Evolutionary conservation across 1,139 yeast species (phyloP).

Genomic region (Suhomyces chickasaworum): DNA sequence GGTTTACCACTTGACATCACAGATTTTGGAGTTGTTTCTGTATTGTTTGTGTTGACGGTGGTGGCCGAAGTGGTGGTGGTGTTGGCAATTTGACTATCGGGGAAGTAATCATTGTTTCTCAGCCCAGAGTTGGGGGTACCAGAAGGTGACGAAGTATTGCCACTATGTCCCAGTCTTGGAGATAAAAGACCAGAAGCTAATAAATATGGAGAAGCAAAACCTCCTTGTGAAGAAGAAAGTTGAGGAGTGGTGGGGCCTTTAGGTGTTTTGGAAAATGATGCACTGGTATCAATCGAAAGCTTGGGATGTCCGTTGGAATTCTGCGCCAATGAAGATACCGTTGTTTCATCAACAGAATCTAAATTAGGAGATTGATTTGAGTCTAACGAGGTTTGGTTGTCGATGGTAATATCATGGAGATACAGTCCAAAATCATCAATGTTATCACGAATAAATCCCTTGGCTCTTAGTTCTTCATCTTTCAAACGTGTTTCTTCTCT

Average conservation of each 20-base stretch:
- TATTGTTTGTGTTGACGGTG: conserved; percentile 1
- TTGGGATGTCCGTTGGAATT: conserved; percentile 25
- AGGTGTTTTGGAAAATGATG: conserved; percentile 12
- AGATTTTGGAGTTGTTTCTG: conserved; percentile 26
- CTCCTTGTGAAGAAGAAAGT: conserved; percentile 30
- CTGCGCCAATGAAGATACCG: conserved; percentile 24
- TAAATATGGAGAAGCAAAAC: conserved; percentile 63
- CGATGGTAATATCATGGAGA: conserved; percentile 23
- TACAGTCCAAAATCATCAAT: conserved; percentile 24
- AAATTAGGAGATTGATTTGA: conserved; percentile 28
- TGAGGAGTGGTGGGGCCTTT: conserved; percentile 39
- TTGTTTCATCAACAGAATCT: conserved; percentile 37
- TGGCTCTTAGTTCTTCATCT: conserved; percentile 53
- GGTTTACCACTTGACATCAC: conserved; percentile 30
- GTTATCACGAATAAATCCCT: conserved; percentile 39
- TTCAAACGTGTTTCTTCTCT: conserved; percentile 67
- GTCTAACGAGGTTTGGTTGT: conserved; percentile 19
- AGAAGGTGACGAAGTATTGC: conserved; percentile 23
- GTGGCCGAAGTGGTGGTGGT: conserved; percentile 8
- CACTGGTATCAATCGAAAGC: conserved; percentile 38
- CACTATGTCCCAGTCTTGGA: conserved; percentile 39
- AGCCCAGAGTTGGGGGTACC: conserved; percentile 24
- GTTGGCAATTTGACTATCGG: conserved; percentile 12
- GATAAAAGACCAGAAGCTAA: conserved; percentile 59
- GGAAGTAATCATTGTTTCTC: conserved; percentile 18